These are phyloP conservation scores for Conidiobolus incongruus DNA, from an alignment of 371 early-diverging fungal species.

Conservation along the genomic window DNA sequence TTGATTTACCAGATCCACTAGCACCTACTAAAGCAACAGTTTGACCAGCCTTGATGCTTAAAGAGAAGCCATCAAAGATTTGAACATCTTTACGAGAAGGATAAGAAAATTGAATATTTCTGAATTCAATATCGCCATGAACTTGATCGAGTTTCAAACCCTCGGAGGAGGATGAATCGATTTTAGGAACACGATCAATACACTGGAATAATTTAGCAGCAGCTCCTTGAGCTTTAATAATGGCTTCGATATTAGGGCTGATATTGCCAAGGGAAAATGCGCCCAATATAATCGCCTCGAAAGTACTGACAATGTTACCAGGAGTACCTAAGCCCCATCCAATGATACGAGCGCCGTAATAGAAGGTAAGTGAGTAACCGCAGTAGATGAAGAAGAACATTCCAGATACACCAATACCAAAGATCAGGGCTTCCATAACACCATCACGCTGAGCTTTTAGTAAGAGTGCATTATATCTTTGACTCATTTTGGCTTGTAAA, in stretches of 20 bases:
- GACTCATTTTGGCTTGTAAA: slow-evolving; percentile 38
- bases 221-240: too few relatives aligned
- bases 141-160: slow-evolving; percentile 24
- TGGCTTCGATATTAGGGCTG: too few relatives aligned
- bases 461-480: slow-evolving; percentile 27
- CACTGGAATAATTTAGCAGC: slow-evolving; percentile 37
- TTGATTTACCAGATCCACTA: slow-evolving; percentile 38
- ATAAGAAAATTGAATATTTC: slow-evolving; percentile 36
- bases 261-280: too few relatives aligned
- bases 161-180: slow-evolving; percentile 24
- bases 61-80: slow-evolving; percentile 27
- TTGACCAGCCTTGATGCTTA: slow-evolving; percentile 29
- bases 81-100: slow-evolving; percentile 29
- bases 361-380: too few relatives aligned
- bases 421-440: slow-evolving; percentile 18
- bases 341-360: too few relatives aligned
- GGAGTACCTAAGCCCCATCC: too few relatives aligned
- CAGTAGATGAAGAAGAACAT: too few relatives aligned
- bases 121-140: slow-evolving; percentile 34
- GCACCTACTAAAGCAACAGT: slow-evolving; percentile 41
- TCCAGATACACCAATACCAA: too few relatives aligned
- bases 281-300: too few relatives aligned
- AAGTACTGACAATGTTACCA: too few relatives aligned
- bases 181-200: slow-evolving; percentile 48
- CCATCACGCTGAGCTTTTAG: slow-evolving; percentile 25